Evolutionary conservation across 768 basidiomycete genomes (phyloP).

Genomic region (Amanita subjunquillea): DNA sequence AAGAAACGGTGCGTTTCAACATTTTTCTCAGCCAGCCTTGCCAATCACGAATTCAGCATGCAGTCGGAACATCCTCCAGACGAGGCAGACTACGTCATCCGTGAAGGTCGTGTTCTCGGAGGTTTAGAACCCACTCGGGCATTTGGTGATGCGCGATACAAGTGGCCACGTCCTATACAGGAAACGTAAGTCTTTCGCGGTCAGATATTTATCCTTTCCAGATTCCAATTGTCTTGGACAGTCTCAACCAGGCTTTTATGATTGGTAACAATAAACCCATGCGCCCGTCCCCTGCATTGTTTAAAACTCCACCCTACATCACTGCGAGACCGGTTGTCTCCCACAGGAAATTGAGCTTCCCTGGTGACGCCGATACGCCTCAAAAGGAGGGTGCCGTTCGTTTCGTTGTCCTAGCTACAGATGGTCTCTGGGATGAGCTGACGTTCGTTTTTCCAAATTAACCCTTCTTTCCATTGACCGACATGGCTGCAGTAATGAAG

Average conservation of each 20-base stretch:
- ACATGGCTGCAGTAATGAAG: slow-evolving; percentile 49
- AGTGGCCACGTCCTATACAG: slow-evolving; percentile 71
- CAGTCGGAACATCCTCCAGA: slow-evolving; percentile 74
- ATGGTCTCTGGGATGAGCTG: slow-evolving; percentile 69
- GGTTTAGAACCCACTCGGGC: slow-evolving; percentile 81
- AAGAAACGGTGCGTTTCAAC: slow-evolving; percentile 50
- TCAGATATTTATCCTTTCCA: not conserved
- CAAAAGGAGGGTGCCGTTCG: slow-evolving; percentile 32
- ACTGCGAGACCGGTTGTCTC: slow-evolving; percentile 76
- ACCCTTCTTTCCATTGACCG: not conserved
- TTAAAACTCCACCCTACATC: slow-evolving; percentile 92
- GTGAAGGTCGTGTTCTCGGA: slow-evolving; percentile 75
- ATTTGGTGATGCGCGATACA: slow-evolving; percentile 86
- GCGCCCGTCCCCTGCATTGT: slow-evolving; percentile 46
- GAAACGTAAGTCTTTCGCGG: slow-evolving; percentile 39
- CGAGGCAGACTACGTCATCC: slow-evolving; percentile 65
- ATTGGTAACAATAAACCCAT: slow-evolving; percentile 48
- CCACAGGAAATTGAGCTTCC: slow-evolving; percentile 57
- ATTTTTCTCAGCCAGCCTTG: not conserved
- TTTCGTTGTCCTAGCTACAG: slow-evolving; percentile 87
- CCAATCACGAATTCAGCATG: slow-evolving; percentile 33
- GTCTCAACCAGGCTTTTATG: slow-evolving; percentile 54
- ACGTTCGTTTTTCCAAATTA: slow-evolving; percentile 20
- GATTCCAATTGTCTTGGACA: not conserved
- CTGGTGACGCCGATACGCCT: slow-evolving; percentile 18